Base-by-base conservation (phyloP, 768 basidiomycete species). In the Pleurotus cornucopiae region DNA sequence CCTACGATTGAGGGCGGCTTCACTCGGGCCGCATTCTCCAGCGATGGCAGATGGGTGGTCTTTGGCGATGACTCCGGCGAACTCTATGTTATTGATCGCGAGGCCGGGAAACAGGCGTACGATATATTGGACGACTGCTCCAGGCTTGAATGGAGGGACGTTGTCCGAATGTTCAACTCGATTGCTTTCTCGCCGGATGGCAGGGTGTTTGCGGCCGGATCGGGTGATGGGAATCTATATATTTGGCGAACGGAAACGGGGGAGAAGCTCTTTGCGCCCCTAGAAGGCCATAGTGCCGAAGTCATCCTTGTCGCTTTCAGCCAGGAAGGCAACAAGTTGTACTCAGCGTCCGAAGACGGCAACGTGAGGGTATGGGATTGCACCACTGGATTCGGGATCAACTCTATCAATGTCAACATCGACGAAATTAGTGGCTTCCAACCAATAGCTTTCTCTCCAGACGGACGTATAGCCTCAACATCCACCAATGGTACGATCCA, bases 101-200 rank as follows among this genome's bases (percentile, higher is more conserved):
- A 49, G 9, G 25, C 48, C 34, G 23, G 26, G 12, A 18, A 25
- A 4, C 21, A n/a, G 26, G 23, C 14, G 4, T 49, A 49, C 25
- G 20, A 14, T 13, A 18, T 25, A 26, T 18, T 49, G 48, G 41
- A 43, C 7, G 23, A 49, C 9, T 49, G 48, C 14, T 18, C 48
- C 18, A 18, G 13, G 7, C 48, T 49, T 30, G 23, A 49, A 34
- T 34, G 48, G 48, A 23, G 48, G 13, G 48, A 37, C 9, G 1
- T 49, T 7, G 48, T 49, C 14, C 21, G 48, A n/a, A 49, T 49
- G 48, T 49, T 49, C 48, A 25, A 23, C 13, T 49, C 48, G 20
- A 49, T 56, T 38, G 46, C 38, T 3, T 56, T 56, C 55, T 56
- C 55, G 34, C 37, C 45, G n/a, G 55, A 56, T 16, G 46, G 45